Percentiles rank a stretch among this genome's conserved stretches.
These are phyloP conservation scores for Ceratonia siliqua DNA, from an alignment of 306 rosid genomes.

Conservation along the genomic window DNA sequence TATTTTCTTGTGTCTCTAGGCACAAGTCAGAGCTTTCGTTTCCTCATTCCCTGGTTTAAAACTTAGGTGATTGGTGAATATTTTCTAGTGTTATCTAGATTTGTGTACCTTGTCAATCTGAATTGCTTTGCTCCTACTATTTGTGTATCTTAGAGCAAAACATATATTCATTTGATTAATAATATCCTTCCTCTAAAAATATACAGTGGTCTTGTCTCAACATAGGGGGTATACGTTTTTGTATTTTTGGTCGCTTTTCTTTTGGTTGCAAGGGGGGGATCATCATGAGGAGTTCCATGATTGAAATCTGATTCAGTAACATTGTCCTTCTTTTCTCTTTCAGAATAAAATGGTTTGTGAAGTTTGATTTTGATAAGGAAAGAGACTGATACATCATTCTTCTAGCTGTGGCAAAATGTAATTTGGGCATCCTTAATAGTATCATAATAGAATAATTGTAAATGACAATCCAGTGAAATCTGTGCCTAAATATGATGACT, in stretches of 20 bases:
- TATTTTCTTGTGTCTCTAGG: background rate
- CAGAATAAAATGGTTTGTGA: background rate
- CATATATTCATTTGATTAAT: constrained; percentile 6
- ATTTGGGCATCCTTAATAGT: constrained; percentile 4
- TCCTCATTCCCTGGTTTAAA: background rate
- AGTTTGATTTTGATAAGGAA: constrained; percentile 4
- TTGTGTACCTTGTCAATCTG: background rate
- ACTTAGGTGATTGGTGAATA: constrained; percentile 4
- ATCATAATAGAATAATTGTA: background rate
- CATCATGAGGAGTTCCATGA: background rate
- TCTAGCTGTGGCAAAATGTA: background rate
- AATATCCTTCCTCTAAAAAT: background rate
- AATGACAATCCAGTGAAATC: background rate
- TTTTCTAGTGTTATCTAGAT: constrained; percentile 6
- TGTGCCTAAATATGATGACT: constrained; percentile 1
- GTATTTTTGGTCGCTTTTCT: background rate
- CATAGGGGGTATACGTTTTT: background rate
- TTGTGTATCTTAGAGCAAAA: constrained; percentile 22
- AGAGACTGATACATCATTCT: background rate
- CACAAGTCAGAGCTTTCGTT: constrained; percentile 27
- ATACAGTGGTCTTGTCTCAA: background rate
- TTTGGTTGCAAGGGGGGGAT: constrained; percentile 3
- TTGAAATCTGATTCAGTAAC: too few relatives aligned
- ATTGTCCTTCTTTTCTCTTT: background rate
- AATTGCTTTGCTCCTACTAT: background rate